Conservation (phyloP, 192 early-diverging fungal species). For the Backusella parvicylindrica region DNA sequence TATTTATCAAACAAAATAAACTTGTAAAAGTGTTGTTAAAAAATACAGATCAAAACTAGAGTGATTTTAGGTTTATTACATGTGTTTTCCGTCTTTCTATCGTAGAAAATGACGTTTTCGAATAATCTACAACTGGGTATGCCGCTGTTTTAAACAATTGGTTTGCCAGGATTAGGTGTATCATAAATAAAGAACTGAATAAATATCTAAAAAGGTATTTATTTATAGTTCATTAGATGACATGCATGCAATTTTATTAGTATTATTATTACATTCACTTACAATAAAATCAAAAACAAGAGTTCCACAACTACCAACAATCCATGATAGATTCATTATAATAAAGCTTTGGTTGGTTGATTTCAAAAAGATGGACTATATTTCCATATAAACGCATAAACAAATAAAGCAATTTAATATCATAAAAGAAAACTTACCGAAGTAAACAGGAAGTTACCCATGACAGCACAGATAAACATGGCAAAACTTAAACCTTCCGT, state of each 20-base stretch:
- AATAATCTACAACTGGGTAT: background rate
- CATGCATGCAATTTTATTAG: background rate
- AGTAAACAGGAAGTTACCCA: slow-evolving; percentile 68
- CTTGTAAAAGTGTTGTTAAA: no score
- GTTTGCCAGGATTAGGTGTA: background rate
- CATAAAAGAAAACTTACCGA: slow-evolving; percentile 27
- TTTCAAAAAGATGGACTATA: slow-evolving; percentile 70
- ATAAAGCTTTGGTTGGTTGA: slow-evolving; percentile 66
- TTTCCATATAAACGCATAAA: background rate
- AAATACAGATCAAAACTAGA: no score
- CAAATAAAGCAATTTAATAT: background rate
- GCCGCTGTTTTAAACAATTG: background rate
- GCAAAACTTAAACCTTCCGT: slow-evolving; percentile 76
- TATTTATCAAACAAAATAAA: no score
- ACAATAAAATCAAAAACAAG: slow-evolving; percentile 72
- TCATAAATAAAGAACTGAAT: slow-evolving; percentile 64
- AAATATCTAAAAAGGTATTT: slow-evolving; percentile 45
- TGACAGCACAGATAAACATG: slow-evolving; percentile 81
- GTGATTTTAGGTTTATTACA: no score
- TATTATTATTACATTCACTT: slow-evolving; percentile 36
- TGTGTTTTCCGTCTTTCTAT: background rate
- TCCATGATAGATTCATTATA: slow-evolving; percentile 73
- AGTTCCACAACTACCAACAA: slow-evolving; percentile 69
- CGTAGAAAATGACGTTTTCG: background rate
- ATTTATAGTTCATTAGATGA: background rate